Percentiles rank a stretch among this genome's conserved stretches.
phyloP scores from a whole-genome alignment of 108 stramenopile species.

The Nannochloropsis oceanica region DNA sequence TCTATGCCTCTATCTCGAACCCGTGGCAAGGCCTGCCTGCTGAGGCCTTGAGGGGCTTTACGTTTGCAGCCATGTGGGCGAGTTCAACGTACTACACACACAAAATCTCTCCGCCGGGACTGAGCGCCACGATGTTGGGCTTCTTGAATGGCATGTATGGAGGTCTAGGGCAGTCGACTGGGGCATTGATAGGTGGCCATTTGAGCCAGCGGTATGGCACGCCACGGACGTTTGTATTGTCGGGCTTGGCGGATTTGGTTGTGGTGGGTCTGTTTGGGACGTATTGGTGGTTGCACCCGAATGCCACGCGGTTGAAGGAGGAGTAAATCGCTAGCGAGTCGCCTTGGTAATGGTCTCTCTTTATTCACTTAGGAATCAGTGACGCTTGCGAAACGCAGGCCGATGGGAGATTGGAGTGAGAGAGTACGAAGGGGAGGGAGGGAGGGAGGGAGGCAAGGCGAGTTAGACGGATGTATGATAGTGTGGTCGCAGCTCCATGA shows the following conservation, averaged over 20 bases:
- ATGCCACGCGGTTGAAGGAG: not conserved
- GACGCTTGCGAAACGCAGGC: not conserved
- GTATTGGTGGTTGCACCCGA: not conserved
- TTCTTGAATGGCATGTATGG: slow-evolving; percentile 89
- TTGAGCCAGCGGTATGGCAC: not conserved
- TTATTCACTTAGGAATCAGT: not conserved
- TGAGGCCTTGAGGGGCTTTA: slow-evolving; percentile 71
- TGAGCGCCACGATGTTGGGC: slow-evolving; percentile 67
- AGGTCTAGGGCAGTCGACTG: slow-evolving; percentile 76
- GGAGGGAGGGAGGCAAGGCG: too few relatives aligned
- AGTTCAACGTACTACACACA: slow-evolving; percentile 77
- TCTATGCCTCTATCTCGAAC: slow-evolving; percentile 66
- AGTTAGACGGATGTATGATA: too few relatives aligned
- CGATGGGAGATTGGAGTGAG: too few relatives aligned
- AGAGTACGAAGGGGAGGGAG: too few relatives aligned
- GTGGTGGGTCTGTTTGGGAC: not conserved
- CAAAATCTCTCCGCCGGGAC: slow-evolving; percentile 65
- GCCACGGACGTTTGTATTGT: not conserved
- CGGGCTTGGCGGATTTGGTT: not conserved
- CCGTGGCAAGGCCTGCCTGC: slow-evolving; percentile 78
- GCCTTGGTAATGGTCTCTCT: not conserved
- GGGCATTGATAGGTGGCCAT: slow-evolving; percentile 70
- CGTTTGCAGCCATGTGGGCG: slow-evolving; percentile 84
- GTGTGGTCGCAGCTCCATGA: too few relatives aligned
- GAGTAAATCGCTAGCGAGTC: not conserved